Percentiles rank a stretch among this genome's conserved stretches.
Conservation (phyloP, 2,329 filamentous ascomycete genomes). For the Bretziella fagacearum region DNA sequence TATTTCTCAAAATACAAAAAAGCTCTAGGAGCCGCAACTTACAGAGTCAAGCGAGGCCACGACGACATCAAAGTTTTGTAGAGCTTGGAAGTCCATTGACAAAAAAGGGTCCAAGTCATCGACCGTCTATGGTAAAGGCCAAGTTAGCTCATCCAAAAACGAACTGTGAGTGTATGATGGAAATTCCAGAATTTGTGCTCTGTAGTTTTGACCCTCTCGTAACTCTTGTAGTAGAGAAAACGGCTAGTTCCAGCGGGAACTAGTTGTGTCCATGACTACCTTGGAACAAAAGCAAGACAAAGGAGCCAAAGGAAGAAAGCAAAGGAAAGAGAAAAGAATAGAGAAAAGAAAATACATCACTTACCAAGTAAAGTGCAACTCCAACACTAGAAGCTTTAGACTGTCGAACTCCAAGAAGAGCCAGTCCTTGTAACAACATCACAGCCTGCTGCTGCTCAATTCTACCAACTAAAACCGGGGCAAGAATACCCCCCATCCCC, state of each 20-base stretch:
- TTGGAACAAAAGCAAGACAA: background rate
- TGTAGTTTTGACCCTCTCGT: background rate
- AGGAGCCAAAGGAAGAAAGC: too few relatives aligned
- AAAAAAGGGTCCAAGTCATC: background rate
- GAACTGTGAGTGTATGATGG: too few relatives aligned
- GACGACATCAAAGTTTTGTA: too few relatives aligned
- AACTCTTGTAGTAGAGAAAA: background rate
- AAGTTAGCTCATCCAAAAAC: background rate
- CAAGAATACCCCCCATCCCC: slow-evolving; percentile 56
- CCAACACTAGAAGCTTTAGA: slow-evolving; percentile 61
- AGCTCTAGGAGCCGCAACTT: too few relatives aligned
- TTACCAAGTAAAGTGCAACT: slow-evolving; percentile 65
- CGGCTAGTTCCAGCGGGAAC: background rate
- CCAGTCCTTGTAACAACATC: slow-evolving; percentile 23
- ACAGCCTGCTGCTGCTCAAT: slow-evolving; percentile 49
- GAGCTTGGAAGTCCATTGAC: background rate
- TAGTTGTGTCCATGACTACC: background rate
- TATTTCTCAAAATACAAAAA: too few relatives aligned
- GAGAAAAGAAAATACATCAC: slow-evolving; percentile 20
- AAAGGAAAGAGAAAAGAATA: background rate
- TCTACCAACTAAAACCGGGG: slow-evolving; percentile 55
- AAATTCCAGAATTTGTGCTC: background rate
- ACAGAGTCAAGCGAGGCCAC: too few relatives aligned
- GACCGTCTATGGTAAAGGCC: background rate
- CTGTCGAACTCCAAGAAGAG: slow-evolving; percentile 66